Evolutionary conservation across 2,329 filamentous ascomycete genomes (phyloP).

Genomic region (Fusarium tupiense): DNA sequence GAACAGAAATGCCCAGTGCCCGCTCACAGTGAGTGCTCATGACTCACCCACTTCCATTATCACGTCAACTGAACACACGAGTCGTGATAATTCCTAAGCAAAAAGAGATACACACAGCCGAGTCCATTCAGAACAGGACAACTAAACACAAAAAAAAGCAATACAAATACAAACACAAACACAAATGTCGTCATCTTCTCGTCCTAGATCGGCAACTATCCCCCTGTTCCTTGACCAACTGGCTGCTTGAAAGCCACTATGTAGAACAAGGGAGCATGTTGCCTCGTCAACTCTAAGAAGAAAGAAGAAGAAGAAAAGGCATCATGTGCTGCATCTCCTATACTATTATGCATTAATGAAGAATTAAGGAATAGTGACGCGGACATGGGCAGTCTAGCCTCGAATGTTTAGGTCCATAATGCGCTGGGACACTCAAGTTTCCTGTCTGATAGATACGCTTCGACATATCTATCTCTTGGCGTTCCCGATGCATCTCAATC

Average conservation of each 20-base stretch:
- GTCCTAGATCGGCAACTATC: slow-evolving; percentile 14
- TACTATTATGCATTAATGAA: neutral
- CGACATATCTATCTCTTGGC: slow-evolving; percentile 25
- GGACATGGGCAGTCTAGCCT: slow-evolving; percentile 4
- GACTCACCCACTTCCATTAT: neutral
- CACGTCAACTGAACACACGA: slow-evolving; percentile 2
- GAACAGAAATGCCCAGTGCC: slow-evolving; percentile 7
- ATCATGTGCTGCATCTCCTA: neutral
- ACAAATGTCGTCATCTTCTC: slow-evolving; percentile 19
- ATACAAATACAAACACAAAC: neutral
- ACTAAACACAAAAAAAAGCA: neutral
- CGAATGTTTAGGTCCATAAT: neutral
- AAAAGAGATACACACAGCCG: neutral
- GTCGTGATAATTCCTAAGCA: neutral
- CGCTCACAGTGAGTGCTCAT: neutral
- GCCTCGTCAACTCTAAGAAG: slow-evolving; percentile 22
- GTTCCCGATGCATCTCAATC: slow-evolving; percentile 8
- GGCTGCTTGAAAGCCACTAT: neutral
- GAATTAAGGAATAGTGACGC: neutral
- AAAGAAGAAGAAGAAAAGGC: neutral
- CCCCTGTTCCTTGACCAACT: slow-evolving; percentile 14
- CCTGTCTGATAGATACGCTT: neutral
- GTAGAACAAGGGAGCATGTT: slow-evolving; percentile 19
- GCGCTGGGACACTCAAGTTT: neutral
- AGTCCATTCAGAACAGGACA: too few relatives aligned